These are phyloP conservation scores for Cercospora beticola DNA, from an alignment of 2,329 filamentous ascomycete genomes.

Conservation along the genomic window DNA sequence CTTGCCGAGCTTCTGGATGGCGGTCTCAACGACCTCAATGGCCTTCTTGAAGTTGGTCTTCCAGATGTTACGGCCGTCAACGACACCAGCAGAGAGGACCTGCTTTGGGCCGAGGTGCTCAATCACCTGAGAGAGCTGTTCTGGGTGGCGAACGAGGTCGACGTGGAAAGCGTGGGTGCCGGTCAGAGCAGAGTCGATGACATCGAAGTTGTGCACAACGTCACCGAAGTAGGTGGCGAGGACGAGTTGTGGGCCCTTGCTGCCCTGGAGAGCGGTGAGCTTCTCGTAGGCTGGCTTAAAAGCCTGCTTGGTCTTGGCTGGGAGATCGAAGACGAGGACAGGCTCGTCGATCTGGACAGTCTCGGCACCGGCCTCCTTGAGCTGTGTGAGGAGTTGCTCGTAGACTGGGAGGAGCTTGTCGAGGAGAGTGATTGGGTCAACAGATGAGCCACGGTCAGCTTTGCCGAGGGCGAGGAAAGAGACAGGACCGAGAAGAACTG, in stretches of 20 bases:
- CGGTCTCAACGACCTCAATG: slow-evolving; percentile 85
- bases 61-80: slow-evolving; percentile 99
- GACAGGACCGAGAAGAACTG: slow-evolving; percentile 91
- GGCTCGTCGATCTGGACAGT: slow-evolving; percentile 98
- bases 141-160: slow-evolving; percentile 95
- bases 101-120: slow-evolving; percentile 83
- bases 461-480: slow-evolving; percentile 98
- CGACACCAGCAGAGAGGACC: slow-evolving; percentile 89
- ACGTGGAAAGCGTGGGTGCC: slow-evolving; percentile 84
- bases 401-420: slow-evolving; percentile 93
- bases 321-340: slow-evolving; percentile 90
- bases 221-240: slow-evolving; percentile 99
- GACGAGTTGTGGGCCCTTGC: slow-evolving; percentile 80
- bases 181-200: slow-evolving; percentile 66
- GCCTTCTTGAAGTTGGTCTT: slow-evolving; percentile 98
- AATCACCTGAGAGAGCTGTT: slow-evolving; percentile 88
- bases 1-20: slow-evolving; percentile 93
- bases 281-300: slow-evolving; percentile 98
- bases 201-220: slow-evolving; percentile 97
- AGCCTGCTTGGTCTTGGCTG: slow-evolving; percentile 84
- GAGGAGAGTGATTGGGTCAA: slow-evolving; percentile 90
- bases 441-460: slow-evolving; percentile 91
- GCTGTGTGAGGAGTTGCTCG: slow-evolving; percentile 84
- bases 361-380: slow-evolving; percentile 95
- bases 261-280: slow-evolving; percentile 67